Evolutionary conservation across 345 rosid genomes (phyloP), one percentile per base, ranked within the genome.

Genomic region (Litchi chinensis): DNA sequence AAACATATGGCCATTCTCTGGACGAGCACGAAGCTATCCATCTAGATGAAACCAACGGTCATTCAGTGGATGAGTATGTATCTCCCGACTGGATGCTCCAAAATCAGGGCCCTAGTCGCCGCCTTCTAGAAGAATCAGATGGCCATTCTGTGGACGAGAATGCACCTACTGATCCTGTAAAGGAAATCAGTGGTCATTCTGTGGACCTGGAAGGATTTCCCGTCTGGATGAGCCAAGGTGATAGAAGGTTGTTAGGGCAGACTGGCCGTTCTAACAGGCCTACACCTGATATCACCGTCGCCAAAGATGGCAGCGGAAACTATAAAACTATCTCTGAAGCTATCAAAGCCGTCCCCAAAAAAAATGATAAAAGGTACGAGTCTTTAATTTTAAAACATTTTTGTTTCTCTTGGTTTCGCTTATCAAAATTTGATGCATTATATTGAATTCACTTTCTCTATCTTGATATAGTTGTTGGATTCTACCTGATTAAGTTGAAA

Each of bases 241-340:
- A 90, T n/a, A 82, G 93, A 46, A 89, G 93, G 75, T 77, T 91
- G 66, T 71, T 93, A 10, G 65, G 26, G 75, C 89, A 88, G 81
- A 88, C 76, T 7, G 74, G 59, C 0, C 76, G 73, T 15, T 16
- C 41, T 5, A 85, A 79, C 1, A 77, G 77, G 62, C 89, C 85
- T 64, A 85, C 65, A 32, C 93, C 98, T 16, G 79, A 92, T 66
- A 90, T 86, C 18, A 83, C 83, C 0, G 98, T 95, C 24, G 97
- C 97, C 0, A 89, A 95, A 84, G 97, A 93, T 70, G 96, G 97
- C 1, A 91, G 95, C 66, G 98, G 98, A 72, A 69, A 93, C 6
- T 94, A 88, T 84, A 87, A 83, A 37, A 89, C 93, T 18, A 89
- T 95, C 69, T 73, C 79, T 2, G 96, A 78, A 19, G 98, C 98